These are phyloP conservation scores for Arachnomyces sp. DNA, from an alignment of 2,329 filamentous ascomycete genomes.

Conservation along the genomic window DNA sequence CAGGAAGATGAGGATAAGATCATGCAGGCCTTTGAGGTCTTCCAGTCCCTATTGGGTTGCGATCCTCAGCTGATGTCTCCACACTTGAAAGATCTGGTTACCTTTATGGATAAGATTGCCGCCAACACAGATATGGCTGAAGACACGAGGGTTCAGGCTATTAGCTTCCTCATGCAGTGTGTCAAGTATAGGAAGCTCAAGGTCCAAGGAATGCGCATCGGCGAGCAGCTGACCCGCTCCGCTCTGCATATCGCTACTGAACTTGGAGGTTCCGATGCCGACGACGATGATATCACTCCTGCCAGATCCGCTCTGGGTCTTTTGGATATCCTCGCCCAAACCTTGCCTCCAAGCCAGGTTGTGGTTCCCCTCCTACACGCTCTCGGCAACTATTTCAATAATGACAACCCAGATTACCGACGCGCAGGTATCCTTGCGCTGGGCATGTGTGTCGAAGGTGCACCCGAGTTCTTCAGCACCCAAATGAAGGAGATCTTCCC, in stretches of 20 bases:
- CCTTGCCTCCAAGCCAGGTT: conserved; percentile 86
- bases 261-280: conserved; percentile 59
- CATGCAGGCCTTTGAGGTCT: conserved; percentile 89
- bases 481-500: conserved; percentile 84
- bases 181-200: conserved; percentile 92
- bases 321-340: conserved; percentile 80
- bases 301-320: conserved; percentile 77
- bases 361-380: conserved; percentile 85
- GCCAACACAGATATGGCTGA: conserved; percentile 70
- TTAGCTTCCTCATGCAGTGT: conserved; percentile 88
- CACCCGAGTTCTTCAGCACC: conserved; percentile 92
- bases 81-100: conserved; percentile 82
- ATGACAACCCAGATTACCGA: conserved; percentile 67
- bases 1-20: conserved; percentile 76
- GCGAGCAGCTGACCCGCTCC: conserved; percentile 78
- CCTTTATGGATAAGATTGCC: conserved; percentile 88
- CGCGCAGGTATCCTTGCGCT: conserved; percentile 87
- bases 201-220: conserved; percentile 83
- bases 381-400: conserved; percentile 72
- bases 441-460: conserved; percentile 91
- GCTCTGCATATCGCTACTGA: conserved; percentile 85
- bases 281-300: conserved; percentile 80
- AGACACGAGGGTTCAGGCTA: conserved; percentile 79
- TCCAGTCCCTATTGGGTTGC: conserved; percentile 88
- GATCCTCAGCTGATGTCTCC: conserved; percentile 74